A percentile compares a stretch with the other conserved stretches of the same genome.
These are phyloP conservation scores for Russula sp. DNA, from an alignment of 768 basidiomycete genomes.

Conservation along the genomic window DNA sequence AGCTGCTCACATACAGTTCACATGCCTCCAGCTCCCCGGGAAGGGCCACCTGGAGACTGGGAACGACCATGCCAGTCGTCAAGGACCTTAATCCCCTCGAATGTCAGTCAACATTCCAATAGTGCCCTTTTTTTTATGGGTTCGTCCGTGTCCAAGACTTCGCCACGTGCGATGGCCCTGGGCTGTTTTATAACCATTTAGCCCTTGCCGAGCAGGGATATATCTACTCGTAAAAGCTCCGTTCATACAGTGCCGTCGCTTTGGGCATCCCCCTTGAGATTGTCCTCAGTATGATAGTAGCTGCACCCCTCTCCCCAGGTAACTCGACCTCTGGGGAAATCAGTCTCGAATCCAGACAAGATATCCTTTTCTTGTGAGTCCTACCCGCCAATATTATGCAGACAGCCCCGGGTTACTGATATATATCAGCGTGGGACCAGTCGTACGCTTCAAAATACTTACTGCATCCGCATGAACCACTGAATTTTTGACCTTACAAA, in stretches of 20 bases:
- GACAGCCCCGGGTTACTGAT: background rate
- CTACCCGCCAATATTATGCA: background rate
- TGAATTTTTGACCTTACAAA: background rate
- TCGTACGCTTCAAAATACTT: background rate
- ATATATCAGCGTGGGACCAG: background rate
- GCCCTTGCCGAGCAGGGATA: background rate
- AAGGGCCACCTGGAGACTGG: background rate
- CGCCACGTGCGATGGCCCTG: background rate
- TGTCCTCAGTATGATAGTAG: background rate
- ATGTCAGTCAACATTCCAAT: background rate
- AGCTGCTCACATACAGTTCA: background rate
- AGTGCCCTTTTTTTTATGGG: background rate
- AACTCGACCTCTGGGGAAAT: background rate
- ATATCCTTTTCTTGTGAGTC: constrained; percentile 8
- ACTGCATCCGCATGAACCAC: background rate
- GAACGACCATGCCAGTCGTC: background rate
- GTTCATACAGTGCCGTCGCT: background rate
- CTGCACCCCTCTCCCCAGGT: background rate
- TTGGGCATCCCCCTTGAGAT: background rate
- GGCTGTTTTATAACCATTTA: background rate
- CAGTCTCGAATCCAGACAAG: background rate
- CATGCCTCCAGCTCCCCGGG: background rate
- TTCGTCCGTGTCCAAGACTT: background rate
- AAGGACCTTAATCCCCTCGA: background rate
- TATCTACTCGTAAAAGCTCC: background rate